Conservation (phyloP, 1,284 basidiomycete genomes). For the Trichosporon coremiiforme region DNA sequence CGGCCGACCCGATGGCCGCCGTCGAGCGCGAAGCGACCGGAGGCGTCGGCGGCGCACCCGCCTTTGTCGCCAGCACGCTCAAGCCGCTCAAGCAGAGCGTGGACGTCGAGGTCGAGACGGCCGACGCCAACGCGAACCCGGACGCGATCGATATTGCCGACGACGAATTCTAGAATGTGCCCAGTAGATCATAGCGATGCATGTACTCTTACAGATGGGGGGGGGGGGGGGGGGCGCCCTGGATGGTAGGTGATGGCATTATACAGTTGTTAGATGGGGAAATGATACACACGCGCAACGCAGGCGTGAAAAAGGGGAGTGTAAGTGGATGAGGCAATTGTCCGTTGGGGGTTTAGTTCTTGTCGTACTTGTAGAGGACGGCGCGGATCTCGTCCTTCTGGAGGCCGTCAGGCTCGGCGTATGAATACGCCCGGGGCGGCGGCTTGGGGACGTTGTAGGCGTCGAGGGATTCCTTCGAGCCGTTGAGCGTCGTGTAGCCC, state of each 20-base stretch:
- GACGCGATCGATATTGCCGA: constrained; percentile 56
- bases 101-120: constrained; percentile 33
- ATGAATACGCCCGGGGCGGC: constrained; percentile 6
- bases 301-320: neutral
- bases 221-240: neutral
- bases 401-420: constrained; percentile 6
- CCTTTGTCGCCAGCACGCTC: constrained; percentile 67
- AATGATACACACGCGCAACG: neutral
- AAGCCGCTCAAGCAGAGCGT: constrained; percentile 36
- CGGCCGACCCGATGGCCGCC: constrained; percentile 62
- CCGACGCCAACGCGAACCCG: constrained; percentile 46
- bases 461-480: constrained; percentile 10
- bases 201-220: constrained; percentile 17
- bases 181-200: constrained; percentile 13
- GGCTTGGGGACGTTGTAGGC: constrained; percentile 12
- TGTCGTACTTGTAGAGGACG: constrained; percentile 12
- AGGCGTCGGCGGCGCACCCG: constrained; percentile 57
- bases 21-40: constrained; percentile 59
- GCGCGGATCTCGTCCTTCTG: constrained; percentile 17
- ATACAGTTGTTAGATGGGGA: constrained; percentile 1
- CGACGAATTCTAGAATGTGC: constrained; percentile 44
- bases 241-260: constrained; percentile 8
- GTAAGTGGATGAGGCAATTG: neutral
- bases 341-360: neutral
- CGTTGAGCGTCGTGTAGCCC: neutral